Evolutionary conservation across 306 rosid species (phyloP).

Genomic region (Boehmeria nivea): DNA sequence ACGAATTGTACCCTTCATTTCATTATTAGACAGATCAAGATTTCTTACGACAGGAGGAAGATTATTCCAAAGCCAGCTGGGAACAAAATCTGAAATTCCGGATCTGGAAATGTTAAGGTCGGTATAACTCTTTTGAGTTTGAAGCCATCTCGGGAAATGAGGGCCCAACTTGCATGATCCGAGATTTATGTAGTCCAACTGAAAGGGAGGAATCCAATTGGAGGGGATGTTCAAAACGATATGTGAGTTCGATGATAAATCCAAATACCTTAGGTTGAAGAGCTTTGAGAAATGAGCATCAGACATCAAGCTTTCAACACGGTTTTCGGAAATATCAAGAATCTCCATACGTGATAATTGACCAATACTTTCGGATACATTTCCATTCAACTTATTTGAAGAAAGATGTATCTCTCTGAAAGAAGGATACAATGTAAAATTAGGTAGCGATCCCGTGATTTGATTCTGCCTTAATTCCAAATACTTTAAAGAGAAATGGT

Average conservation of each 20-base stretch:
- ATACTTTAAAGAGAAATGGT: not conserved
- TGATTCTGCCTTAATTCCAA: not conserved
- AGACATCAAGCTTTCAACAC: not conserved
- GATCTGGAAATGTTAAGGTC: not conserved
- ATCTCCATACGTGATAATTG: not conserved
- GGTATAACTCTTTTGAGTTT: not conserved
- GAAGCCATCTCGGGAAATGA: conserved; percentile 19
- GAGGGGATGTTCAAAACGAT: not conserved
- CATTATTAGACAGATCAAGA: not conserved
- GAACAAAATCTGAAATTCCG: conserved; percentile 6
- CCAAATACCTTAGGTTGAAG: not conserved
- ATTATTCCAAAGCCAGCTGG: not conserved
- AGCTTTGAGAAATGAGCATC: conserved; percentile 2
- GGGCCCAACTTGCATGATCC: conserved; percentile 1
- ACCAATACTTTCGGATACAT: conserved; percentile 5
- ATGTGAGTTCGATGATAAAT: not conserved
- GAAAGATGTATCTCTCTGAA: not conserved
- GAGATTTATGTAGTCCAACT: not conserved
- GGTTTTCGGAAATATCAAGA: not conserved
- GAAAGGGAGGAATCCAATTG: conserved; percentile 19
- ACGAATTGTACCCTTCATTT: not conserved
- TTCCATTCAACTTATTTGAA: conserved; percentile 2
- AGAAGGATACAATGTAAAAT: conserved; percentile 15
- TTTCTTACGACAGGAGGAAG: fast-evolving
- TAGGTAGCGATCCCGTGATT: conserved; percentile 1